These are phyloP conservation scores for Carex parvula DNA, from an alignment of 176 grass and related monocot species.

Conservation along the genomic window DNA sequence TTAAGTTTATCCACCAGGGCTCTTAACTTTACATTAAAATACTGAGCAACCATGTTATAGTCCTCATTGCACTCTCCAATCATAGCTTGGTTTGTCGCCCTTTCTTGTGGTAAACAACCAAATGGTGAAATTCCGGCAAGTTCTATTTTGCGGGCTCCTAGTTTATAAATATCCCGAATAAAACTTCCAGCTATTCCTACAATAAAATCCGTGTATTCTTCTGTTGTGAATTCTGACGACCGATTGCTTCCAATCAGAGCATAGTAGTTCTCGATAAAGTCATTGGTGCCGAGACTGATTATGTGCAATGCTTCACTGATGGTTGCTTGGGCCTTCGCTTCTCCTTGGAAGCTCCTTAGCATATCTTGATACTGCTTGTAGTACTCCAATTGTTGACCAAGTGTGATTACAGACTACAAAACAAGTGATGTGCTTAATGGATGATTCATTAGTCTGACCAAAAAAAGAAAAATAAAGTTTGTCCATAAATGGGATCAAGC, in stretches of 20 bases:
- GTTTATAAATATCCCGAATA: constrained; percentile 25
- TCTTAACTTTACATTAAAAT: constrained; percentile 36
- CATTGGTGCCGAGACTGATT: constrained; percentile 52
- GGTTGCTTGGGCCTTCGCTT: constrained; percentile 15
- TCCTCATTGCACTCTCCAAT: constrained; percentile 34
- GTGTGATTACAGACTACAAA: constrained; percentile 59
- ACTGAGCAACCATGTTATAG: constrained; percentile 33
- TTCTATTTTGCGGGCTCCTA: constrained; percentile 41
- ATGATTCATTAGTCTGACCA: not conserved
- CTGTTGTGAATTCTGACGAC: constrained; percentile 19
- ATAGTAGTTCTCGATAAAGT: constrained; percentile 54
- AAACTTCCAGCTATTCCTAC: constrained; percentile 21
- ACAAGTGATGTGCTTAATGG: constrained; percentile 24
- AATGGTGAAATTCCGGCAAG: constrained; percentile 49
- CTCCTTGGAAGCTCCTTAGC: constrained; percentile 34
- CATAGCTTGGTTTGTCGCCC: constrained; percentile 10
- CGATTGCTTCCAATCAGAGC: constrained; percentile 5
- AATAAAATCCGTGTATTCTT: constrained; percentile 38
- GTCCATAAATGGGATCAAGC: not conserved
- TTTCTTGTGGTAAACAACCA: constrained; percentile 51
- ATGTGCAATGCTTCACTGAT: constrained; percentile 51
- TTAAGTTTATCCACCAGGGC: constrained; percentile 31
- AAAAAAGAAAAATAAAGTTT: not conserved
- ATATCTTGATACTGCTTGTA: constrained; percentile 64
- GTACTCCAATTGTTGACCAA: constrained; percentile 50